A percentile compares a stretch with the other conserved stretches of the same genome.
Evolutionary conservation across 129 eudicot species (phyloP).

Genomic region (Arctium lappa): DNA sequence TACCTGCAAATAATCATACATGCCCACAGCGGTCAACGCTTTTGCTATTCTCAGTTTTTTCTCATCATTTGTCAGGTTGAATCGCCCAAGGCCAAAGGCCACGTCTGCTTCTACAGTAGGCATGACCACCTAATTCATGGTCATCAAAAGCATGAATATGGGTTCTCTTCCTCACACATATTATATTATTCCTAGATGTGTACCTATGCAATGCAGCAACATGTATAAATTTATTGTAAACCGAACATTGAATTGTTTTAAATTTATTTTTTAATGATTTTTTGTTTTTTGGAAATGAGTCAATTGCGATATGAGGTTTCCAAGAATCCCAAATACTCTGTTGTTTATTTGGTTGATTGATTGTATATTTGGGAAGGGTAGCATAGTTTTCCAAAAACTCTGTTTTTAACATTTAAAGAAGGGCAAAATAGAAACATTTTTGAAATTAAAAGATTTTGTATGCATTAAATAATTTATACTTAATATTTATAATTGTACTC

Average conservation of each 20-base stretch:
- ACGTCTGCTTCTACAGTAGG: conserved; percentile 95
- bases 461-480: no score
- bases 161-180: not conserved
- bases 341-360: no score
- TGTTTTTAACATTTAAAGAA: no score
- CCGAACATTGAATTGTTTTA: not conserved
- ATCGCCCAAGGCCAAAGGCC: conserved; percentile 82
- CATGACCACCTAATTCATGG: conserved; percentile 72
- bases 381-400: no score
- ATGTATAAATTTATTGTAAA: not conserved
- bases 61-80: conserved; percentile 50
- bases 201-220: not conserved
- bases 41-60: conserved; percentile 53
- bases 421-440: no score
- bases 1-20: conserved; percentile 73
- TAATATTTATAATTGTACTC: no score
- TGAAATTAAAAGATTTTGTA: no score
- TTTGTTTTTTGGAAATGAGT: not conserved
- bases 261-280: no score
- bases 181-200: not conserved
- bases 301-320: not conserved
- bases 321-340: not conserved
- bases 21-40: conserved; percentile 81
- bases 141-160: not conserved
- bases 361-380: no score